Conservation (phyloP, 148 eudicot species). For the Mesembryanthemum crystallinum region DNA sequence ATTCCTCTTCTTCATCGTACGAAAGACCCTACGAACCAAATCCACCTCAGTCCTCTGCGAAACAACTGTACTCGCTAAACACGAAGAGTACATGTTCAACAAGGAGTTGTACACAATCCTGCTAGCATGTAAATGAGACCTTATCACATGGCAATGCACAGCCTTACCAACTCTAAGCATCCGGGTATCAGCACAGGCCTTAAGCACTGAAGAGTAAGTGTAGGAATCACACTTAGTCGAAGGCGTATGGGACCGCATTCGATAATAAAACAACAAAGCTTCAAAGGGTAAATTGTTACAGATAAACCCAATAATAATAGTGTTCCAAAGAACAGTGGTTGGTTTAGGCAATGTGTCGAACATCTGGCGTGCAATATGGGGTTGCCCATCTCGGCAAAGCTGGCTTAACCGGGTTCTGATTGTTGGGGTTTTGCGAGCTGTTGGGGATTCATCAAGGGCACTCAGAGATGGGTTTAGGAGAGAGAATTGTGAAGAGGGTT, state of each 20-base stretch:
- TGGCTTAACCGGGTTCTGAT: conserved; percentile 65
- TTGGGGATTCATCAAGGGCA: conserved; percentile 27
- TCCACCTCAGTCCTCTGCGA: conserved; percentile 30
- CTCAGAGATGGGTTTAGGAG: conserved; percentile 13
- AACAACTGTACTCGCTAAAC: conserved; percentile 29
- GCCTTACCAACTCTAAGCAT: conserved; percentile 59
- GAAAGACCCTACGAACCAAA: conserved; percentile 58
- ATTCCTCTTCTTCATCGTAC: conserved; percentile 54
- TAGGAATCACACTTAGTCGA: conserved; percentile 50
- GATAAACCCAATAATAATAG: conserved; percentile 76
- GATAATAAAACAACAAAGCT: conserved; percentile 57
- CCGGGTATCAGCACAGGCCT: conserved; percentile 79
- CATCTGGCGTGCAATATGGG: conserved; percentile 69
- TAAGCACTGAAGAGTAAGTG: conserved; percentile 77
- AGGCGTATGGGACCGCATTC: conserved; percentile 33
- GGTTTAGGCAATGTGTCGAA: conserved; percentile 78
- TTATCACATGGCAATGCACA: conserved; percentile 69
- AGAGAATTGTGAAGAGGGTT: conserved; percentile 11
- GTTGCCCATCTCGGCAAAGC: conserved; percentile 61
- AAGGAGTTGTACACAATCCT: conserved; percentile 81
- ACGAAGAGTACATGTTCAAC: conserved; percentile 76
- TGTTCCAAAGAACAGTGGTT: conserved; percentile 84
- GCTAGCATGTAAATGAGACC: conserved; percentile 52
- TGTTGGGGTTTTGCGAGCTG: conserved; percentile 47
- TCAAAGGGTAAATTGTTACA: conserved; percentile 70